Evolutionary conservation across 164 flowering plant species (phyloP).

Genomic region (Vitis riparia): DNA sequence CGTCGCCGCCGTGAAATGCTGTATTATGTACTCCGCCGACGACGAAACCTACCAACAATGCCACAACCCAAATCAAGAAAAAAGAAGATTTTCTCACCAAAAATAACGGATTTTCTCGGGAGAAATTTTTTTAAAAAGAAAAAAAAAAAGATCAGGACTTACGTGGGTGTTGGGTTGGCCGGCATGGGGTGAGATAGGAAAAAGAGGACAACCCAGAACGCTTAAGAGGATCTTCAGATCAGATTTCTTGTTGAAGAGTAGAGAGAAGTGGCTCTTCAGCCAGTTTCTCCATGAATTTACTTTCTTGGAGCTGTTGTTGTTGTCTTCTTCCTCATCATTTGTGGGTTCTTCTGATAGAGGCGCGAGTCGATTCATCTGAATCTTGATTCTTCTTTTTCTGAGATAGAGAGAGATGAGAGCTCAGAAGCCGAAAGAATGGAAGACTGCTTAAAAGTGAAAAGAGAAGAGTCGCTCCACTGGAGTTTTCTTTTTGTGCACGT

Average conservation of each 20-base stretch:
- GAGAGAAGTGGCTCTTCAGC: slow-evolving; percentile 55
- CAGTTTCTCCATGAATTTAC: slow-evolving; percentile 52
- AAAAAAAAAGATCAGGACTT: slow-evolving; percentile 6
- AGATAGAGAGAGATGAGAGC: slow-evolving; percentile 7
- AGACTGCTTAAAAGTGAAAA: no score
- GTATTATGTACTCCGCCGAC: slow-evolving; percentile 64
- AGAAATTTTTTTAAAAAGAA: background rate
- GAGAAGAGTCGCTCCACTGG: background rate
- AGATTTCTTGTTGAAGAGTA: slow-evolving; percentile 58
- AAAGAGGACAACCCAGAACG: slow-evolving; percentile 83
- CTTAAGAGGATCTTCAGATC: slow-evolving; percentile 67
- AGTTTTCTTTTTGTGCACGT: slow-evolving; percentile 6
- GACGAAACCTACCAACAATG: slow-evolving; percentile 48
- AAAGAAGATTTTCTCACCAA: no score
- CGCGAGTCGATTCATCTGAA: slow-evolving; percentile 55
- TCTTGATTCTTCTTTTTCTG: background rate
- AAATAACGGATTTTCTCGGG: no score
- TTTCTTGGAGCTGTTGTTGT: slow-evolving; percentile 27
- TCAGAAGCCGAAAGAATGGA: slow-evolving; percentile 3
- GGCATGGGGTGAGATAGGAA: slow-evolving; percentile 48
- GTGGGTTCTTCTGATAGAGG: slow-evolving; percentile 74
- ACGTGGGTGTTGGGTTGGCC: slow-evolving; percentile 34
- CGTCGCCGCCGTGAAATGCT: slow-evolving; percentile 75
- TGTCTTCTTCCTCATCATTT: slow-evolving; percentile 39
- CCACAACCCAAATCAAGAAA: no score